Conservation (phyloP, 441 rosid species). For the Rhodomyrtus psidioides region DNA sequence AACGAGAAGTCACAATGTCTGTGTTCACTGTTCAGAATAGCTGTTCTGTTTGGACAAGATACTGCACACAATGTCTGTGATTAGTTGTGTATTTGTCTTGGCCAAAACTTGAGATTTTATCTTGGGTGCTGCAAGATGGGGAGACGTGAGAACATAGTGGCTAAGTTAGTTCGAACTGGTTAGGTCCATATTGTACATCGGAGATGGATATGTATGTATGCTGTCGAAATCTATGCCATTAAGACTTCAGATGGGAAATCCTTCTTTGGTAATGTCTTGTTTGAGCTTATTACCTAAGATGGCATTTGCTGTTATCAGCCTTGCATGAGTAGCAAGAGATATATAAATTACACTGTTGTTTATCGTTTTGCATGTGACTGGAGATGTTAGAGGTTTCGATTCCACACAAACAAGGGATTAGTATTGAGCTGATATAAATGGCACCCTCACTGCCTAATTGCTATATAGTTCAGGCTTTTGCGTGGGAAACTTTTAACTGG, state of each 20-base stretch:
- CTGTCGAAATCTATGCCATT: not conserved
- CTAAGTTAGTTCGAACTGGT: not conserved
- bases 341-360: not conserved
- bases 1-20: too few relatives aligned
- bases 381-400: not conserved
- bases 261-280: not conserved
- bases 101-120: not conserved
- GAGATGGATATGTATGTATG: not conserved
- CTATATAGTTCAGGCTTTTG: not conserved
- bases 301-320: not conserved
- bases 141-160: not conserved
- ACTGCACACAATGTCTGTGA: not conserved
- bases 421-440: not conserved
- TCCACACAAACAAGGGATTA: not conserved
- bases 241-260: not conserved
- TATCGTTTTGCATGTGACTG: not conserved
- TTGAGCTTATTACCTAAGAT: not conserved
- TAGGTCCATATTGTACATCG: not conserved
- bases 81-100: not conserved
- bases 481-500: not conserved
- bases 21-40: not conserved
- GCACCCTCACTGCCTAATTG: not conserved
- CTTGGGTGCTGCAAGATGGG: not conserved
- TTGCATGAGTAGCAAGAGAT: not conserved
- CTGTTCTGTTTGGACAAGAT: not conserved